These are phyloP conservation scores for Chaetomium sp. DNA, from an alignment of 2,329 filamentous ascomycete genomes.

Conservation along the genomic window DNA sequence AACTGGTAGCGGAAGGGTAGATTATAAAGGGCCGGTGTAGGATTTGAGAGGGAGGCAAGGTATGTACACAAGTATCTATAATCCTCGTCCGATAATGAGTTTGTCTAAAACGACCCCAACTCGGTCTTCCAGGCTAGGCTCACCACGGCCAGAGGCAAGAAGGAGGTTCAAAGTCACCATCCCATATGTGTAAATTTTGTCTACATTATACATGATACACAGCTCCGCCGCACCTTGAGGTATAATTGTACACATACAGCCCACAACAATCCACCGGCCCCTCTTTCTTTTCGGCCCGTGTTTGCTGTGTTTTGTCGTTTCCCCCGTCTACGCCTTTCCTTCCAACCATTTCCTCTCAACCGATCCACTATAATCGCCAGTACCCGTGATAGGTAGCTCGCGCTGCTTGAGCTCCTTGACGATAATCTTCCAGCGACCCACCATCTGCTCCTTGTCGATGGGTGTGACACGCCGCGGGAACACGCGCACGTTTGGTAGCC, in stretches of 20 bases:
- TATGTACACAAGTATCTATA: too few species aligned
- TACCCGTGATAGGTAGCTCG: slow-evolving; percentile 29
- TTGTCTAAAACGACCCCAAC: too few species aligned
- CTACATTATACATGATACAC: slow-evolving; percentile 24
- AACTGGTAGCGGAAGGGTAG: too few species aligned
- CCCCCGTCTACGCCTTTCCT: slow-evolving; percentile 14
- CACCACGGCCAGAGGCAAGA: too few species aligned
- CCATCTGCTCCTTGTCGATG: slow-evolving; percentile 38
- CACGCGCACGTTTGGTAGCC: slow-evolving; percentile 65
- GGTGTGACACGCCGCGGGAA: slow-evolving; percentile 58
- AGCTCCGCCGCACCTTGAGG: not conserved
- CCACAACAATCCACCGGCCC: not conserved
- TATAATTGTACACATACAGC: not conserved
- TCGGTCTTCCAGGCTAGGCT: too few species aligned
- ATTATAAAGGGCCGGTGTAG: too few species aligned
- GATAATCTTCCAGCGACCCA: slow-evolving; percentile 35
- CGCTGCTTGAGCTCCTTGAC: slow-evolving; percentile 30
- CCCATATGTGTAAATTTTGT: slow-evolving; percentile 7
- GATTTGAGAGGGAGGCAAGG: too few species aligned
- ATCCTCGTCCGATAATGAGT: too few species aligned
- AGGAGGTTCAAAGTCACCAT: not conserved
- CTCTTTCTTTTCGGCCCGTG: too few species aligned
- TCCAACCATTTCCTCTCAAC: slow-evolving; percentile 26
- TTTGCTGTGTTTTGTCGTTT: too few species aligned
- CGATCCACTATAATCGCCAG: slow-evolving; percentile 25